Evolutionary conservation across 2,329 filamentous ascomycete species (phyloP), one percentile per base, ranked within the genome.

Genomic region (Calonectria pteridis): DNA sequence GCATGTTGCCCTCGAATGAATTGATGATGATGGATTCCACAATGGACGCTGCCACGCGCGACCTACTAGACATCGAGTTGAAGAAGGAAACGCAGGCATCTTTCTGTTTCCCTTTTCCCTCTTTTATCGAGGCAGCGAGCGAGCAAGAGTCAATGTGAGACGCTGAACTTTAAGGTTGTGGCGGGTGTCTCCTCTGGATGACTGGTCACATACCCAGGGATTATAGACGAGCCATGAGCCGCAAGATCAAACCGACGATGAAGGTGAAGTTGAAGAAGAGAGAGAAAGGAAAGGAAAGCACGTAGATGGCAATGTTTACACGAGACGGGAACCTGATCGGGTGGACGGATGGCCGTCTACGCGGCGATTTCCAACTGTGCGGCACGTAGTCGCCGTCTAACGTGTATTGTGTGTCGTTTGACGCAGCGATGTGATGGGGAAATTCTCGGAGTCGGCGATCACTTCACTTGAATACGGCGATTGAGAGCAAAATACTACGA

Each of bases 41-140:
- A 29, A 75, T 62, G 29, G 67, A 72, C 67, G 51, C 43, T 59
- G 73, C 70, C 67, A 73, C 35, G 76, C 64, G 31, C 68, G 75
- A 10, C 67, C 69, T 28, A 55, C 69, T 43, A 78, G 63, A 26
- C 71, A 76, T 46, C 62, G 72, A 10, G 73, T 63, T 37, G 78
- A 69, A 58, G 73, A 73, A 23, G 73, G 70, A 65, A 79, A 69
- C 69, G 76, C 77, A 62, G 70, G 64, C 72, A 74, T 69, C 50
- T n/a, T 43, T 26, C 29, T 55, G 35, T 11, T 11, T 2, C 2
- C 10, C 6, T 23, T 23, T 35, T 35, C 20, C 33, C 35, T n/a
- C 18, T 20, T 40, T 62, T 55, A 18, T n/a, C 29, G 10, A 26
- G 23, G 23, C 23, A 37, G 14, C 5, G 35, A 37, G 23, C 23